Evolutionary conservation across 768 basidiomycete genomes (phyloP).

Genomic region (Phanerochaete carnosa): DNA sequence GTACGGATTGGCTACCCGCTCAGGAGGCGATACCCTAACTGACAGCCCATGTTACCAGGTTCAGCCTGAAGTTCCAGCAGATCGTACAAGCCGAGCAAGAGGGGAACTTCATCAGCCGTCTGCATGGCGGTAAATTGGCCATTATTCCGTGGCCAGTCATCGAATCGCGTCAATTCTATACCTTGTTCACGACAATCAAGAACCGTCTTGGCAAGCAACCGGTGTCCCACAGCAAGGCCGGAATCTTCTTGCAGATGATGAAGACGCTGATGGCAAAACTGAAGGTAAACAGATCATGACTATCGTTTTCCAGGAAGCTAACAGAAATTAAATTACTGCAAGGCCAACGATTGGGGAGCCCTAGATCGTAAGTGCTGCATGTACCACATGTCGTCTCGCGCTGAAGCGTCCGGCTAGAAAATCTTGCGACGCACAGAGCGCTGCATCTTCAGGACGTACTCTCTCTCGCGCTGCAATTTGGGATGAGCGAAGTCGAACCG

Average conservation of each 20-base stretch:
- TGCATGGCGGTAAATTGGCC: conserved; percentile 51
- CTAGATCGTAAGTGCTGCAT: conserved; percentile 60
- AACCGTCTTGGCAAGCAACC: conserved; percentile 44
- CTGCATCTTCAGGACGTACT: conserved; percentile 41
- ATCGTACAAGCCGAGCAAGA: conserved; percentile 61
- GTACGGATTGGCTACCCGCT: conserved; percentile 35
- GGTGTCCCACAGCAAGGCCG: conserved; percentile 46
- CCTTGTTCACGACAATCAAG: conserved; percentile 45
- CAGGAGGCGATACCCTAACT: too few species aligned
- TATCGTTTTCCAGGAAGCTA: too few species aligned
- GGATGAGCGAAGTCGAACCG: conserved; percentile 43
- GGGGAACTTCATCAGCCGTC: conserved; percentile 57
- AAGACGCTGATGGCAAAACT: conserved; percentile 68
- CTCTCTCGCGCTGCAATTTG: conserved; percentile 45
- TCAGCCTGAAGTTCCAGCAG: conserved; percentile 53
- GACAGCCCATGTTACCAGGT: too few species aligned
- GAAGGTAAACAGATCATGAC: conserved; percentile 37
- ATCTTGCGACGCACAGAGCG: conserved; percentile 25
- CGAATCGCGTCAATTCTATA: conserved; percentile 58
- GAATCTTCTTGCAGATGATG: conserved; percentile 52
- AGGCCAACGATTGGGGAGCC: conserved; percentile 66
- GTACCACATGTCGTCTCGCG: too few species aligned
- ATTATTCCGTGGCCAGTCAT: conserved; percentile 72
- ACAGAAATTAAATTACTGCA: too few species aligned
- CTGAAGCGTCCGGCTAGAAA: conserved; percentile 17